Conservation (phyloP, 495 filamentous ascomycete genomes). For the Amphirosellinia nigrospora region DNA sequence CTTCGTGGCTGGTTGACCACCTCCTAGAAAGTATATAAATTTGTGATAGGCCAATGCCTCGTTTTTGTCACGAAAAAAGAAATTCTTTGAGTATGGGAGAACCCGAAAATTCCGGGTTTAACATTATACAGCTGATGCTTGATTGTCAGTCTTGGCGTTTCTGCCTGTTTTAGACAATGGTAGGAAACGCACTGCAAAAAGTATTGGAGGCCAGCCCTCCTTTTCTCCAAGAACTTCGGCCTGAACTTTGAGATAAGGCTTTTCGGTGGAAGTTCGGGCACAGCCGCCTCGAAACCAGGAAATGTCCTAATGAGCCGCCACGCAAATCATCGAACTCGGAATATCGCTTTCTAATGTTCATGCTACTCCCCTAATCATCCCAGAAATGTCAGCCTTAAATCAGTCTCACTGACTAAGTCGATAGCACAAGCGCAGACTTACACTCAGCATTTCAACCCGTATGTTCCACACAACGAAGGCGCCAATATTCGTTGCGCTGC, state of each 20-base stretch:
- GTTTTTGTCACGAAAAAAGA: slow-evolving; percentile 53
- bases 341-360: slow-evolving; percentile 63
- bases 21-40: neutral
- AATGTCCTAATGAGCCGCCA: slow-evolving; percentile 58
- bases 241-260: slow-evolving; percentile 60
- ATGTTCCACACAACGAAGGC: slow-evolving; percentile 65
- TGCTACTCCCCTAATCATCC: slow-evolving; percentile 52
- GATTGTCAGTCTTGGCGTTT: neutral
- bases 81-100: slow-evolving; percentile 64
- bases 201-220: slow-evolving; percentile 60
- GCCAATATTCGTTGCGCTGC: slow-evolving; percentile 56
- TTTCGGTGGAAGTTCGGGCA: slow-evolving; percentile 62
- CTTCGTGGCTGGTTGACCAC: neutral
- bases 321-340: slow-evolving; percentile 63
- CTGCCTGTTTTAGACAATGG: neutral
- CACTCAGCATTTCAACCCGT: slow-evolving; percentile 56
- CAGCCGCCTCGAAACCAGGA: slow-evolving; percentile 59
- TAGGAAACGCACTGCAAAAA: slow-evolving; percentile 56
- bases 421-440: slow-evolving; percentile 32
- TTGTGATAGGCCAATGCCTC: neutral
- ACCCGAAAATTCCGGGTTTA: slow-evolving; percentile 64
- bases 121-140: slow-evolving; percentile 55
- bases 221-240: slow-evolving; percentile 58
- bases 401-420: neutral
- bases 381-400: neutral